A percentile compares a stretch with the other conserved stretches of the same genome.
Evolutionary conservation across 208 protist species (phyloP).

Genomic region (Trypanosoma brucei): DNA sequence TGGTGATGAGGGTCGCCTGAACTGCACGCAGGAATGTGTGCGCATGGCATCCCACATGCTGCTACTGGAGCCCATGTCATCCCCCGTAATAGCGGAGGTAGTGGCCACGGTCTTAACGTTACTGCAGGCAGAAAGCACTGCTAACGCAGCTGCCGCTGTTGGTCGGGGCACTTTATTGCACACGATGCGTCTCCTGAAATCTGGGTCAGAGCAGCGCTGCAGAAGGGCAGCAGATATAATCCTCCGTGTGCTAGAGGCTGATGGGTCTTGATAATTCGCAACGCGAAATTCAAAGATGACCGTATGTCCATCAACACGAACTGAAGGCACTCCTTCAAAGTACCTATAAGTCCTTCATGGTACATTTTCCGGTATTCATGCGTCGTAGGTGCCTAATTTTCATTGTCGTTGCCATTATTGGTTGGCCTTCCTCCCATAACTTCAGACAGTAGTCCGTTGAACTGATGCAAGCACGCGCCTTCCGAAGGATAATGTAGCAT

Average conservation of each 20-base stretch:
- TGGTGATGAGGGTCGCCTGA: not conserved
- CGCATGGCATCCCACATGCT: conserved; percentile 21
- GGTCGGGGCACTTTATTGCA: conserved; percentile 13
- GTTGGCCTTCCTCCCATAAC: no score
- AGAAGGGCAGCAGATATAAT: conserved; percentile 13
- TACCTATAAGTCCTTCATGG: no score
- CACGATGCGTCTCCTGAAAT: conserved; percentile 15
- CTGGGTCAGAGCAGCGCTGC: conserved; percentile 8
- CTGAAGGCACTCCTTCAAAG: no score
- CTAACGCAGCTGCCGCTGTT: conserved; percentile 6
- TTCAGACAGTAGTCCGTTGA: no score
- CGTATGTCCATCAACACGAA: no score
- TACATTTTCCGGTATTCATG: no score
- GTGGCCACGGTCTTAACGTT: conserved; percentile 25
- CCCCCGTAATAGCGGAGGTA: conserved; percentile 16
- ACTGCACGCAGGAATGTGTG: conserved; percentile 8
- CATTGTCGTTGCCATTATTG: no score
- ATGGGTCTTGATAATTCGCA: not conserved
- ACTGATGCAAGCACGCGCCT: no score
- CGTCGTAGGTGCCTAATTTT: no score
- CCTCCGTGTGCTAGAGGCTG: conserved; percentile 8
- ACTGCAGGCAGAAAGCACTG: not conserved
- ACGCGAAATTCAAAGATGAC: not conserved
- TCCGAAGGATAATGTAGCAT: no score
- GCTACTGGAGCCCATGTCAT: conserved; percentile 21